Conservation (phyloP, 1,139 yeast species). For the Casaregolazyma suthepensis region DNA sequence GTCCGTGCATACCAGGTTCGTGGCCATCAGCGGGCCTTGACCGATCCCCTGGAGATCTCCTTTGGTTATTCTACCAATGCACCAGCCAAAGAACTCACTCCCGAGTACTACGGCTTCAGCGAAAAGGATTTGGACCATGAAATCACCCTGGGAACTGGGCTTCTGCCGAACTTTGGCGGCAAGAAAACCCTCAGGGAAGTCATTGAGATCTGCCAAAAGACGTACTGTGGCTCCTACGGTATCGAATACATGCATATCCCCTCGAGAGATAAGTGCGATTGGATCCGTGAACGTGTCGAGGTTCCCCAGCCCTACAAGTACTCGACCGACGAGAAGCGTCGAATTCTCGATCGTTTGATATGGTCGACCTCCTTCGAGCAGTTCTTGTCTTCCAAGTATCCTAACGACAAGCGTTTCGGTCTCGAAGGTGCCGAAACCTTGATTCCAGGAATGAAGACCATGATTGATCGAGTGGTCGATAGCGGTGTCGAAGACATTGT, state of each 20-base stretch:
- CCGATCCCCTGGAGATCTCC: constrained; percentile 89
- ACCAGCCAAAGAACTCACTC: constrained; percentile 78
- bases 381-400: constrained; percentile 90
- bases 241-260: constrained; percentile 96
- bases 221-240: constrained; percentile 88
- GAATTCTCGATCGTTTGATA: constrained; percentile 90
- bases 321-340: constrained; percentile 86
- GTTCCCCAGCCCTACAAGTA: constrained; percentile 84
- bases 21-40: constrained; percentile 92
- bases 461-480: constrained; percentile 91
- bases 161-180: constrained; percentile 83
- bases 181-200: constrained; percentile 61
- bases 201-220: constrained; percentile 67
- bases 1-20: constrained; percentile 98
- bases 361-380: constrained; percentile 95
- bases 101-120: constrained; percentile 86
- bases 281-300: constrained; percentile 96
- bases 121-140: constrained; percentile 77
- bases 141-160: constrained; percentile 95
- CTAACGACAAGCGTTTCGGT: constrained; percentile 98
- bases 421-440: constrained; percentile 96
- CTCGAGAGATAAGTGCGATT: constrained; percentile 90
- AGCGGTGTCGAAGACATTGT: constrained; percentile 92
- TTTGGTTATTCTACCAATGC: constrained; percentile 51
- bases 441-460: constrained; percentile 94